Base-by-base conservation (phyloP, 2,329 filamentous ascomycete species). In the Fusarium tupiense region DNA sequence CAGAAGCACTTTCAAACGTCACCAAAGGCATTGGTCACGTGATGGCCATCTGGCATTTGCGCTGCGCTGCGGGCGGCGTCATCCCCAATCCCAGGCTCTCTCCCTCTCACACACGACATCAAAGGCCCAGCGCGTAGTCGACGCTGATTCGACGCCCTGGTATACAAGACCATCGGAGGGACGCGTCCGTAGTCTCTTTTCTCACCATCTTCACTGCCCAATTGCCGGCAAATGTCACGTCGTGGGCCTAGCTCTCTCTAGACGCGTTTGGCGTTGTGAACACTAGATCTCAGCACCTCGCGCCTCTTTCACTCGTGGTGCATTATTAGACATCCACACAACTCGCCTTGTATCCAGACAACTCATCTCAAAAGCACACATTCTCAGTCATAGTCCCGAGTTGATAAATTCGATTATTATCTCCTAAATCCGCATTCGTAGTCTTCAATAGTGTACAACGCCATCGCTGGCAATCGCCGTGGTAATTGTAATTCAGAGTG, bases 1-100 rank as follows among this genome's bases (percentile, higher is more conserved):
- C 63, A 64, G 76, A 79, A 79, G 74, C 74, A 77, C 76, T 79
- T 63, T 80, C 76, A 80, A 66, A 83, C 81, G 81, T 83, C 81
- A 83, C 81, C 75, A 69, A 69, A 73, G 67, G 73, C 22, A 6
- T 16, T 2, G 26, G 57, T 83, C 81, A 83, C 81, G 81, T 83
- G 81, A 83, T 59, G 57, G 3, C n/a, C 66, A 73, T 72, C 69
- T 69, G 65, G 46, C 69, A 61, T 66, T 64, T 53, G 61, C 50
- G 31, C 22, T 35, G 63, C 31, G 31, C 17, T 53, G 33, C 63
- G 64, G 67, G 68, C 74, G 70, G 76, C 77, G 75, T 78, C 77
- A 78, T 76, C 73, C 63, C 64, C 64, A 63, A 69, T 65, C 64
- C 67, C 62, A 68, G 70, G 68, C 70, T 70, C 47, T 43, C 38